A percentile compares a stretch with the other conserved stretches of the same genome.
Conservation (phyloP, 345 rosid species). For the Sapria himalayana region DNA sequence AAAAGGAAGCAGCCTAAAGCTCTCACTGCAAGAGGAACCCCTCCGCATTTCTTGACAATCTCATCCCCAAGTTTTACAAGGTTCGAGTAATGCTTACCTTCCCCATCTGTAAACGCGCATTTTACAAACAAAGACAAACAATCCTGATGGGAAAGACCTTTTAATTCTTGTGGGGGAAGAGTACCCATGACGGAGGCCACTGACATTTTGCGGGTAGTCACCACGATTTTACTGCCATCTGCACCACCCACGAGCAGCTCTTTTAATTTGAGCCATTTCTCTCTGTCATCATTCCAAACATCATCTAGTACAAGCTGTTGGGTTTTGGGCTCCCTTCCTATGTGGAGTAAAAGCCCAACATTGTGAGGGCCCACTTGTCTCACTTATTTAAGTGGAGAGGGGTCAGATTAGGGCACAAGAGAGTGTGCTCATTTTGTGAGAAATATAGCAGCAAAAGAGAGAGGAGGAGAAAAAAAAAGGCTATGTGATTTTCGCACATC, state of each 20-base stretch:
- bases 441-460: too few relatives aligned
- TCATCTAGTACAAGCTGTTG: constrained; percentile 12
- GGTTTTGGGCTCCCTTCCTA: too few relatives aligned
- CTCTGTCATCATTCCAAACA: constrained; percentile 7
- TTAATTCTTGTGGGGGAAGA: neutral
- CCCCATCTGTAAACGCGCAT: constrained; percentile 11
- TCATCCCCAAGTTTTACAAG: constrained; percentile 6
- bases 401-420: too few relatives aligned
- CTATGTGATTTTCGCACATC: too few relatives aligned
- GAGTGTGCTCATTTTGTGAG: too few relatives aligned
- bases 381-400: too few relatives aligned
- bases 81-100: neutral
- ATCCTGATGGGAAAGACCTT: constrained; percentile 7
- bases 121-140: constrained; percentile 8
- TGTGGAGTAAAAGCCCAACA: too few relatives aligned
- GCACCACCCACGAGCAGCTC: neutral
- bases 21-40: constrained; percentile 13
- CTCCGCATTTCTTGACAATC: constrained; percentile 14
- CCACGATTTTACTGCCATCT: constrained; percentile 8
- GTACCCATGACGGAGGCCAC: constrained; percentile 6
- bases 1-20: constrained; percentile 8
- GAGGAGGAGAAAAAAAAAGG: too few relatives aligned
- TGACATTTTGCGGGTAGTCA: constrained; percentile 1
- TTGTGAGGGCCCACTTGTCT: too few relatives aligned
- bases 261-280: constrained; percentile 3